These are phyloP conservation scores for Oryza glaberrima DNA, from an alignment of 176 grass and related monocot species.

Conservation along the genomic window DNA sequence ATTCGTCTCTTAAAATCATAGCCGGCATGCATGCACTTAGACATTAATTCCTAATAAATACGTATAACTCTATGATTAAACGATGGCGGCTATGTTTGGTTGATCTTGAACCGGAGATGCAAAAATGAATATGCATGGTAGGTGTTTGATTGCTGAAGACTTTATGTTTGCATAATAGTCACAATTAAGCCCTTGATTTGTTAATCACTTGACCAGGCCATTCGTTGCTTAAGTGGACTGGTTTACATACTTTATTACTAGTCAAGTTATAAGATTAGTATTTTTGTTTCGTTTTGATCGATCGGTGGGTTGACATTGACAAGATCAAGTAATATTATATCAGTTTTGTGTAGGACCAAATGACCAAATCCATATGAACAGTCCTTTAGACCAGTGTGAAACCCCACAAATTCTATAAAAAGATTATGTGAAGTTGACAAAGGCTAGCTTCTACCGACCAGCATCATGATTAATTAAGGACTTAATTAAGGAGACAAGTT, in stretches of 20 bases:
- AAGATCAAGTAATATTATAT: background rate
- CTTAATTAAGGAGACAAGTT: background rate
- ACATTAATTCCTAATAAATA: background rate
- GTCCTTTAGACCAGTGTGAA: slow-evolving; percentile 1
- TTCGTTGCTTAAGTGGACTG: slow-evolving; percentile 24
- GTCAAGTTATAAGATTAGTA: background rate
- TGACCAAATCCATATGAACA: slow-evolving; percentile 31
- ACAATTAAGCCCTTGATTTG: background rate
- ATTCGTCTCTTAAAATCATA: background rate
- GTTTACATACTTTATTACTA: background rate
- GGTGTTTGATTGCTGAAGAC: slow-evolving; percentile 36
- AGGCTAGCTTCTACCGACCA: background rate
- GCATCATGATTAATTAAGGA: background rate
- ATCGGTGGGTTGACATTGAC: background rate
- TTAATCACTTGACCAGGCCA: slow-evolving; percentile 29
- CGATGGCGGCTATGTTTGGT: background rate
- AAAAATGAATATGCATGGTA: background rate
- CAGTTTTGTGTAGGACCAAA: background rate
- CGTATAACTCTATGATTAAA: slow-evolving; percentile 11
- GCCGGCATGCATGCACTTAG: background rate
- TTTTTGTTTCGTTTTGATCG: background rate
- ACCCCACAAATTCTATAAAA: background rate
- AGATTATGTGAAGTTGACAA: background rate
- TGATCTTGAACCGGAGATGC: background rate
- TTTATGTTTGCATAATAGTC: background rate